Conservation (phyloP, 2,329 filamentous ascomycete species). For the Arthrobotrys musiformis region DNA sequence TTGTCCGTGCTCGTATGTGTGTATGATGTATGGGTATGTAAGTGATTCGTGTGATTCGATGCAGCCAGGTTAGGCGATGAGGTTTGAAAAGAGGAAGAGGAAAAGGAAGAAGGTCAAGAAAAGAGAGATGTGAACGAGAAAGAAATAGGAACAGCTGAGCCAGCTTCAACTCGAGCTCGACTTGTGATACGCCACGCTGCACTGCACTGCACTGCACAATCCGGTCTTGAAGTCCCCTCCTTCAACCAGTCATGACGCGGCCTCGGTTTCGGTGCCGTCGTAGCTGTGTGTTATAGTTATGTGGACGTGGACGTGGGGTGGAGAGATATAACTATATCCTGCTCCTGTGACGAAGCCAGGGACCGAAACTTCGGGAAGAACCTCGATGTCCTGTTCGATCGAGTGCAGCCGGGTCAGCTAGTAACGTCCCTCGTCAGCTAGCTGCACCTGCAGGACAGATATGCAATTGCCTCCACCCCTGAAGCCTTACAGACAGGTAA, state of each 20-base stretch:
- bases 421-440: not conserved
- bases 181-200: constrained; percentile 12
- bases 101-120: not conserved
- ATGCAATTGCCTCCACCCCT: too few relatives aligned
- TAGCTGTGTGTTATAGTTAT: too few relatives aligned
- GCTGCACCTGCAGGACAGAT: constrained; percentile 34
- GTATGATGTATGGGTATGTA: too few relatives aligned
- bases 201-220: constrained; percentile 19
- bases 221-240: not conserved
- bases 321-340: not conserved
- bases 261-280: not conserved
- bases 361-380: constrained; percentile 51
- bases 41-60: too few relatives aligned
- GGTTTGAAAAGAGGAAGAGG: not conserved
- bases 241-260: constrained; percentile 47
- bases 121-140: not conserved
- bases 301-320: too few relatives aligned
- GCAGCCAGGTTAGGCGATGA: too few relatives aligned
- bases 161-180: constrained; percentile 1
- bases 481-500: too few relatives aligned
- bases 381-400: too few relatives aligned
- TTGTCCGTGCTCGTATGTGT: too few relatives aligned
- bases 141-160: constrained; percentile 6
- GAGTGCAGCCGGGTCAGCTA: too few relatives aligned
- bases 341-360: constrained; percentile 9